Conservation (phyloP, 768 basidiomycete genomes). For the Rhodotorula toruloides region DNA sequence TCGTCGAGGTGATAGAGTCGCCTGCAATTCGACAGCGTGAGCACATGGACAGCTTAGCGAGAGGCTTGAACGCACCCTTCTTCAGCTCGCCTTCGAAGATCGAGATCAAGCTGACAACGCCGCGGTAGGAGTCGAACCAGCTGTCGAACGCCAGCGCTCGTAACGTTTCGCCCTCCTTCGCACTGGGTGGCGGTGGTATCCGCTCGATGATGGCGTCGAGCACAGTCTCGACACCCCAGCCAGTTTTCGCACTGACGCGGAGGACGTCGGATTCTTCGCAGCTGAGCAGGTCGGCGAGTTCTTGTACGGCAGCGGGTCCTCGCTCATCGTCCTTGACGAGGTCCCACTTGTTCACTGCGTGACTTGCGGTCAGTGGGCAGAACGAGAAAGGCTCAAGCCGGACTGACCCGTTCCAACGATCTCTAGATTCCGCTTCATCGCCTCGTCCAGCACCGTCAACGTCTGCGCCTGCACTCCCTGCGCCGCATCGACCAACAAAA, state of each 20-base stretch:
- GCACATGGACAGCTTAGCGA: too few relatives aligned
- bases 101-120: constrained; percentile 85
- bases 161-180: constrained; percentile 46
- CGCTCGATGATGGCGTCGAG: constrained; percentile 73
- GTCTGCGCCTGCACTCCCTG: constrained; percentile 92
- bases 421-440: constrained; percentile 68
- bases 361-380: not conserved
- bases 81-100: constrained; percentile 71
- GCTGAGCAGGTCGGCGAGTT: constrained; percentile 33
- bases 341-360: constrained; percentile 38
- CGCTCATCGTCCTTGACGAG: constrained; percentile 36
- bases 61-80: constrained; percentile 57
- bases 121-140: constrained; percentile 77
- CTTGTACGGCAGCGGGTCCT: constrained; percentile 24
- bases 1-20: constrained; percentile 79
- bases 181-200: constrained; percentile 61
- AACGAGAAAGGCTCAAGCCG: too few relatives aligned
- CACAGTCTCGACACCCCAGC: constrained; percentile 70
- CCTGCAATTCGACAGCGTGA: constrained; percentile 51
- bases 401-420: constrained; percentile 49
- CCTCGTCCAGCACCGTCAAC: constrained; percentile 86
- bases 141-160: constrained; percentile 92
- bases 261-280: constrained; percentile 52
- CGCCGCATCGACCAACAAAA: constrained; percentile 68
- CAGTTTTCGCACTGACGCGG: constrained; percentile 86